These are phyloP conservation scores for Pezicula neosporulosa DNA, from an alignment of 2,329 filamentous ascomycete genomes.

Conservation along the genomic window DNA sequence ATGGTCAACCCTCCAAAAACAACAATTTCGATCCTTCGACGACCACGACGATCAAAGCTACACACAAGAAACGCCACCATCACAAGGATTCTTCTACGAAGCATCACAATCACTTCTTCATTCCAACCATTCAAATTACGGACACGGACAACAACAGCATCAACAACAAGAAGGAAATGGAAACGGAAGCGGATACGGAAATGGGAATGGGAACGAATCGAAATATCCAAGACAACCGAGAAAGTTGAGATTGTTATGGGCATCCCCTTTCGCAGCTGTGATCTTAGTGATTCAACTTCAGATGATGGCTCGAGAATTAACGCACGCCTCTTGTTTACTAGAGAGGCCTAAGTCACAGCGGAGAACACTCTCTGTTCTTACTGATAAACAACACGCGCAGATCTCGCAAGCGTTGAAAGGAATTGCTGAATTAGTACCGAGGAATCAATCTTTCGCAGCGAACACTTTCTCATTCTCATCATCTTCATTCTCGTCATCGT, in stretches of 20 bases:
- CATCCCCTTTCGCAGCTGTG: conserved; percentile 5
- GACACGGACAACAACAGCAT: too few species aligned
- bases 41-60: conserved; percentile 4
- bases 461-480: too few species aligned
- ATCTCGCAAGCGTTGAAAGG: conserved; percentile 7
- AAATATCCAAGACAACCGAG: neutral
- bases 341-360: conserved; percentile 7
- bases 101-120: conserved; percentile 4
- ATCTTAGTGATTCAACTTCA: conserved; percentile 7
- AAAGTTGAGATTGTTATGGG: conserved; percentile 4
- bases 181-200: too few species aligned
- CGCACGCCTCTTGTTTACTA: conserved; percentile 3
- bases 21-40: conserved; percentile 6
- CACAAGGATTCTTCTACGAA: conserved; percentile 8
- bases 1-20: neutral
- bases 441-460: conserved; percentile 1
- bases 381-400: conserved; percentile 7
- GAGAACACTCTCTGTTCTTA: conserved; percentile 2
- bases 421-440: conserved; percentile 6
- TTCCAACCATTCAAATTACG: neutral
- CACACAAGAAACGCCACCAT: conserved; percentile 3
- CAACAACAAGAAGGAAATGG: too few species aligned
- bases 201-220: too few species aligned
- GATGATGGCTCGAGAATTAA: conserved; percentile 7
- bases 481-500: too few species aligned